Percentiles rank a stretch among this genome's conserved stretches.
Conservation (phyloP, 345 rosid genomes). For the Xanthoceras sorbifolium region DNA sequence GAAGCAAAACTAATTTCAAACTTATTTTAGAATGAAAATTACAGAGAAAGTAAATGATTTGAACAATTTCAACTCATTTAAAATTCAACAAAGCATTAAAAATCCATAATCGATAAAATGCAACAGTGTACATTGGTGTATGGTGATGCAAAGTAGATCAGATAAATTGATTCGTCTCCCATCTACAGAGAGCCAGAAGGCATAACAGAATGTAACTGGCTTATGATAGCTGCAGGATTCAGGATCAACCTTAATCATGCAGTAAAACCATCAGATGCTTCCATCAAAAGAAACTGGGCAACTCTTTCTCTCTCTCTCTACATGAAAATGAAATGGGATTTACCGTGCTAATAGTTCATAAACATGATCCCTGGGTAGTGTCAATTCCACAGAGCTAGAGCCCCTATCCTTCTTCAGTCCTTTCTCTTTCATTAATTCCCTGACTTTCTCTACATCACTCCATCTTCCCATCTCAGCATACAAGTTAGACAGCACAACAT, state of each 20-base stretch:
- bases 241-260: neutral
- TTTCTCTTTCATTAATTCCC: slow-evolving; percentile 42
- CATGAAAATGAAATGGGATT: slow-evolving; percentile 10
- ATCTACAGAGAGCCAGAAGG: neutral
- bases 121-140: no score
- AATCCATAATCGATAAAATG: neutral
- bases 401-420: slow-evolving; percentile 48
- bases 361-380: slow-evolving; percentile 20
- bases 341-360: neutral
- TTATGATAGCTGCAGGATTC: neutral
- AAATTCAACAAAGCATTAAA: neutral
- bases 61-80: neutral
- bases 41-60: neutral
- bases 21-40: neutral
- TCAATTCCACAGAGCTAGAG: slow-evolving; percentile 38
- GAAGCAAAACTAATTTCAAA: neutral
- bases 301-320: neutral
- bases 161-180: neutral
- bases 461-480: slow-evolving; percentile 60
- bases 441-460: slow-evolving; percentile 39
- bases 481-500: slow-evolving; percentile 43
- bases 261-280: neutral
- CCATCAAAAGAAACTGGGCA: neutral
- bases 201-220: neutral
- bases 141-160: neutral